phyloP scores from a whole-genome alignment of 257 asterid genomes.

The Nicotiana knightiana region DNA sequence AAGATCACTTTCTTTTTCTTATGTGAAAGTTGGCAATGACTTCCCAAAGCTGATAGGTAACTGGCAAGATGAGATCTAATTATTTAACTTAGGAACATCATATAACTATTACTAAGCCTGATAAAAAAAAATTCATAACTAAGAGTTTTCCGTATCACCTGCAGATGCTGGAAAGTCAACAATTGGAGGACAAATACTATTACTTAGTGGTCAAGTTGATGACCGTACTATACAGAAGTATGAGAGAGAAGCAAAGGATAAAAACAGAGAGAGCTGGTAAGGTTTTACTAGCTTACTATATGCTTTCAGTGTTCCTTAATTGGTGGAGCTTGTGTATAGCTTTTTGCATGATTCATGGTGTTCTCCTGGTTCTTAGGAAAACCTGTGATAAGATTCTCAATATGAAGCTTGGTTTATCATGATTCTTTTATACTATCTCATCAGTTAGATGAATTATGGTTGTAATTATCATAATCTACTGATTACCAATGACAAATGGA shows the following conservation, averaged over 20 bases:
- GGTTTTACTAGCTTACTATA: slow-evolving; percentile 13
- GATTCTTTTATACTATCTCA: not conserved
- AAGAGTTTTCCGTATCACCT: not conserved
- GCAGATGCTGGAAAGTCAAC: slow-evolving; percentile 99
- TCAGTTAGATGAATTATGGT: not conserved
- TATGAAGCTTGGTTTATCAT: not conserved
- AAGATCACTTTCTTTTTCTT: not conserved
- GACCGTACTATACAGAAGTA: slow-evolving; percentile 97
- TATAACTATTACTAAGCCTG: not conserved
- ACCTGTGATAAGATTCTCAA: not conserved
- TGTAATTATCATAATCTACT: not conserved
- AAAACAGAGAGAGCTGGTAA: slow-evolving; percentile 98
- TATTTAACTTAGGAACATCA: not conserved
- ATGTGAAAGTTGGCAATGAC: not conserved
- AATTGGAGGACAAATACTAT: slow-evolving; percentile 87
- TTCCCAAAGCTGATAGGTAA: slow-evolving; percentile 1
- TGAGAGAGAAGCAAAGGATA: slow-evolving; percentile 97
- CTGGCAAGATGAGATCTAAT: not conserved
- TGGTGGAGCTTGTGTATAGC: not conserved
- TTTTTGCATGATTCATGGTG: not conserved
- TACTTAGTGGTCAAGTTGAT: slow-evolving; percentile 97
- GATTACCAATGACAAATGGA: not conserved
- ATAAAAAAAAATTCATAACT: not conserved
- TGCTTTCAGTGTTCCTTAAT: not conserved
- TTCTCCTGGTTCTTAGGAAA: not conserved